phyloP scores from a whole-genome alignment of 768 basidiomycete genomes.

The Kwoniella newhampshirensis region DNA sequence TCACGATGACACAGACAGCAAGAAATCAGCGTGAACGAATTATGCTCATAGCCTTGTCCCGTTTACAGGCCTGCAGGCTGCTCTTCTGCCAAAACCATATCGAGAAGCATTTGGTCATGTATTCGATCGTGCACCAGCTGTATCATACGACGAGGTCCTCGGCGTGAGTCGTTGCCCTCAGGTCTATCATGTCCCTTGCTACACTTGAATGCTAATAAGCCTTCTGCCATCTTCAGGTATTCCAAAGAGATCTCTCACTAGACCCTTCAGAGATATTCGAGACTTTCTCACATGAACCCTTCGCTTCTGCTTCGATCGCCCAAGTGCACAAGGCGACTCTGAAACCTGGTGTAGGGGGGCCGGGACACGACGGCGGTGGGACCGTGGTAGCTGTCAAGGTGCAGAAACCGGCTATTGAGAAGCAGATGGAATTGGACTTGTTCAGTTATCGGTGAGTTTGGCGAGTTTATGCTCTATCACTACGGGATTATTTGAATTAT shows the following conservation, averaged over 20 bases:
- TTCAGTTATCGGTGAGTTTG: slow-evolving; percentile 48
- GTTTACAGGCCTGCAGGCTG: slow-evolving; percentile 77
- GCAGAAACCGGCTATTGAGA: slow-evolving; percentile 83
- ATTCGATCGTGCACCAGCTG: slow-evolving; percentile 85
- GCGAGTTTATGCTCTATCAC: not conserved
- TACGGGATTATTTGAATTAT: not conserved
- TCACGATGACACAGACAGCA: too few species aligned
- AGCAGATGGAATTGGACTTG: slow-evolving; percentile 71
- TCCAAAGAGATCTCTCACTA: slow-evolving; percentile 58
- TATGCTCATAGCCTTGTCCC: not conserved
- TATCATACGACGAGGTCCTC: slow-evolving; percentile 69
- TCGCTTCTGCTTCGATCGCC: slow-evolving; percentile 87
- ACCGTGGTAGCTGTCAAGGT: slow-evolving; percentile 84
- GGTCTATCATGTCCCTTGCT: too few species aligned
- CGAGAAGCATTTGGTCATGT: slow-evolving; percentile 76
- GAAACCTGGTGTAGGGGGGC: slow-evolving; percentile 49
- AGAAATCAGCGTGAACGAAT: too few species aligned
- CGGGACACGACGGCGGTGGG: slow-evolving; percentile 26
- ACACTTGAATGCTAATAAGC: not conserved
- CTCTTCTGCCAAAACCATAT: slow-evolving; percentile 76
- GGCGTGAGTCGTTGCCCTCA: slow-evolving; percentile 56
- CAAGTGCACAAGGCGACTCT: slow-evolving; percentile 83
- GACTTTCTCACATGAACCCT: slow-evolving; percentile 69
- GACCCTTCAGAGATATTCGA: slow-evolving; percentile 75
- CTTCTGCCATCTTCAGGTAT: slow-evolving; percentile 46